Percentiles rank a stretch among this genome's conserved stretches.
Evolutionary conservation across 768 basidiomycete genomes (phyloP).

Genomic region (Lactarius quietus): DNA sequence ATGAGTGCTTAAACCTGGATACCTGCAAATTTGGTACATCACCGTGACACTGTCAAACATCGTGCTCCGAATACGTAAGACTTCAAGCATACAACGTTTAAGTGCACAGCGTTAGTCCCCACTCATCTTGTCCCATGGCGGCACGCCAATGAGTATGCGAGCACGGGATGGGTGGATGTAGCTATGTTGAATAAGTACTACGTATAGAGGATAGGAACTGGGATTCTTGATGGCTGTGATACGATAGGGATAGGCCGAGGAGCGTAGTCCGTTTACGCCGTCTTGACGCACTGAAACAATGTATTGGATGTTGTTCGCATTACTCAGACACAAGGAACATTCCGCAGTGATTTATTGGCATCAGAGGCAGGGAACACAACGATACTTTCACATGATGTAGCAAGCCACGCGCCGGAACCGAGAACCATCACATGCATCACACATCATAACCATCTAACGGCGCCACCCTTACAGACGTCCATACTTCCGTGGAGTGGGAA

Average conservation of each 20-base stretch:
- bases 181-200: not conserved
- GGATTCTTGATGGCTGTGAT: not conserved
- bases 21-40: not conserved
- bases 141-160: not conserved
- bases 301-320: not conserved
- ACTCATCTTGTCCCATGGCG: not conserved
- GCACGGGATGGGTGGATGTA: not conserved
- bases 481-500: not conserved
- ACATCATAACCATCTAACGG: not conserved
- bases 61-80: too few species aligned
- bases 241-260: not conserved
- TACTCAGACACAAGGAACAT: not conserved
- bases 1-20: not conserved
- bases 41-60: too few species aligned
- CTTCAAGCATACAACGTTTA: not conserved
- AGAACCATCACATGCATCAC: not conserved
- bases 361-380: not conserved
- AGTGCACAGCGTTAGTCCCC: not conserved
- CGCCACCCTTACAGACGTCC: not conserved
- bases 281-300: not conserved
- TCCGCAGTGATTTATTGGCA: not conserved
- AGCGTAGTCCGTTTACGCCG: not conserved
- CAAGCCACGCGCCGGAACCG: not conserved
- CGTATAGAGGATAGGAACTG: not conserved
- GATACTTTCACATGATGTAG: not conserved